Conservation (phyloP, 2,329 filamentous ascomycete genomes). For the Neofusicoccum ribis region DNA sequence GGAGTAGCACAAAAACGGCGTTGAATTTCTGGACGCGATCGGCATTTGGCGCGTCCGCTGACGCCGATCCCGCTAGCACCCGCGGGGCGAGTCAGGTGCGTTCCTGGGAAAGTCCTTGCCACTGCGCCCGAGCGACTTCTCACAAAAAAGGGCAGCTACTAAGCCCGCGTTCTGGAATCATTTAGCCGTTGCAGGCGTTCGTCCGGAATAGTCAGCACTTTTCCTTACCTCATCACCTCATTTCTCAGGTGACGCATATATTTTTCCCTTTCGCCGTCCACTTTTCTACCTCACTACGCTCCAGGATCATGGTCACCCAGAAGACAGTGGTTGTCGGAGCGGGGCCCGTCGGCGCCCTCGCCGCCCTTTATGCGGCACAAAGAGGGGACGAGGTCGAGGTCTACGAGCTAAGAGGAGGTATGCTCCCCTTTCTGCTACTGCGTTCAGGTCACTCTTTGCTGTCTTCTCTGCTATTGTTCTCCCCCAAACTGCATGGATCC, state of each 20-base stretch:
- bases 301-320: slow-evolving; percentile 41
- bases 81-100: background rate
- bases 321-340: slow-evolving; percentile 86
- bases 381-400: slow-evolving; percentile 88
- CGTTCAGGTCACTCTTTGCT: background rate
- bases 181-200: slow-evolving; percentile 7
- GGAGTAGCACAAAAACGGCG: slow-evolving; percentile 19
- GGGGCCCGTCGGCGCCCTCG: slow-evolving; percentile 88
- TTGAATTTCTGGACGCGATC: slow-evolving; percentile 17
- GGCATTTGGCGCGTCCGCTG: slow-evolving; percentile 14
- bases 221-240: slow-evolving; percentile 23
- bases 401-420: slow-evolving; percentile 91
- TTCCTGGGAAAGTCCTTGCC: background rate
- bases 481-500: background rate
- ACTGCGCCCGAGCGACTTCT: rapidly evolving
- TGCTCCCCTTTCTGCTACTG: slow-evolving; percentile 29
- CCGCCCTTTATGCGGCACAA: slow-evolving; percentile 87
- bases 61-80: slow-evolving; percentile 14
- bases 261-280: slow-evolving; percentile 8
- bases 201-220: slow-evolving; percentile 13
- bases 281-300: background rate
- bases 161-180: background rate
- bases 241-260: slow-evolving; percentile 8
- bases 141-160: background rate
- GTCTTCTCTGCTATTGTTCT: background rate